Evolutionary conservation across 2,329 filamentous ascomycete species (phyloP).

Genomic region (Pyrenophora graminea): DNA sequence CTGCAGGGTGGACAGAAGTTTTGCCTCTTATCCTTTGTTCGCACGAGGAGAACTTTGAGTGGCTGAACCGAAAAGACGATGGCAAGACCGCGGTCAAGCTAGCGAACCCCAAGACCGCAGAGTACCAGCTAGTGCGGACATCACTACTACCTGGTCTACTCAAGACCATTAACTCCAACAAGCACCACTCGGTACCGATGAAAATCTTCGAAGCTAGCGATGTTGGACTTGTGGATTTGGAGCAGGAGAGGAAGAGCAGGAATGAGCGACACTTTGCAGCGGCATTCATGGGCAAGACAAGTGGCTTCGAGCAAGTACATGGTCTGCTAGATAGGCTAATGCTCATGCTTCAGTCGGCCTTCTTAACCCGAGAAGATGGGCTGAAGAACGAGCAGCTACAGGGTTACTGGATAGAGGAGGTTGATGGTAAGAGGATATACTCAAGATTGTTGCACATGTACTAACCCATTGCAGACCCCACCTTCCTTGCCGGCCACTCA

Average conservation of each 20-base stretch:
- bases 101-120: slow-evolving; percentile 88
- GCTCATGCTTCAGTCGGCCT: slow-evolving; percentile 84
- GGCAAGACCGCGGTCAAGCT: slow-evolving; percentile 81
- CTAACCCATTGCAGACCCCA: slow-evolving; percentile 62
- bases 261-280: slow-evolving; percentile 97
- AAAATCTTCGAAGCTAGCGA: slow-evolving; percentile 92
- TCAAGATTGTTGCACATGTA: not conserved
- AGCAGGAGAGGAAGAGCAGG: slow-evolving; percentile 77
- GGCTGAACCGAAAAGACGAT: slow-evolving; percentile 88
- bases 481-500: slow-evolving; percentile 88
- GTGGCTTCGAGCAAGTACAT: slow-evolving; percentile 94
- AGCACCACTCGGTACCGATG: slow-evolving; percentile 83
- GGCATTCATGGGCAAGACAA: slow-evolving; percentile 90
- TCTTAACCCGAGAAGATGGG: slow-evolving; percentile 74
- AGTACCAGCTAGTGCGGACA: slow-evolving; percentile 92
- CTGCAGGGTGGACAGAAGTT: slow-evolving; percentile 95
- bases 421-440: slow-evolving; percentile 63
- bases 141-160: slow-evolving; percentile 83
- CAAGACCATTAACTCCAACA: slow-evolving; percentile 94
- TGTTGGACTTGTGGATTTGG: slow-evolving; percentile 86
- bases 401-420: slow-evolving; percentile 93
- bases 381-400: slow-evolving; percentile 61
- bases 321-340: slow-evolving; percentile 90
- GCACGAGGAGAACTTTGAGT: slow-evolving; percentile 96
- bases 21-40: slow-evolving; percentile 96